Evolutionary conservation across 371 early-diverging fungal genomes (phyloP).

Genomic region (Sporodiniella umbellata): DNA sequence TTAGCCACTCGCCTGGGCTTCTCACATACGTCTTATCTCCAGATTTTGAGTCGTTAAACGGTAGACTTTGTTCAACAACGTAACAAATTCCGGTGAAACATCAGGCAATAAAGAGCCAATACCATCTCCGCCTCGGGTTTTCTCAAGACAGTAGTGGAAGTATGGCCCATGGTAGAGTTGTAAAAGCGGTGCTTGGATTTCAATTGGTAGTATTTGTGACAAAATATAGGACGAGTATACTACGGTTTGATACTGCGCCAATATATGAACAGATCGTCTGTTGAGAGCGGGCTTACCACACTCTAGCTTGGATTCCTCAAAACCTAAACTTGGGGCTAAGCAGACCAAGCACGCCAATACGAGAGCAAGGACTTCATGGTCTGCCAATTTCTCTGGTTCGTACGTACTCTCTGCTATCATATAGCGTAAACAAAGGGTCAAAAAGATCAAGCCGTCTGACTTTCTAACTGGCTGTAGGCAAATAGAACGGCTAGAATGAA

Average conservation of each 20-base stretch:
- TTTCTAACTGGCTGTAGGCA: not conserved
- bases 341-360: conserved; percentile 25
- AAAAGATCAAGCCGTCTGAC: not conserved
- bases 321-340: conserved; percentile 17
- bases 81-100: conserved; percentile 6
- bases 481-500: not conserved
- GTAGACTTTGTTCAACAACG: conserved; percentile 15
- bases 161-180: conserved; percentile 21
- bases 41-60: conserved; percentile 14
- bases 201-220: conserved; percentile 23
- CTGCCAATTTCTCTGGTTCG: conserved; percentile 11
- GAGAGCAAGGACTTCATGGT: conserved; percentile 37
- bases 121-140: conserved; percentile 24
- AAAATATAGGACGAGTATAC: conserved; percentile 33
- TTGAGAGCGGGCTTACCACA: conserved; percentile 22
- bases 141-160: conserved; percentile 26
- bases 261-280: conserved; percentile 29
- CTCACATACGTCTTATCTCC: conserved; percentile 11
- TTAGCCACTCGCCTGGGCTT: conserved; percentile 14
- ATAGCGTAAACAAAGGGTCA: conserved; percentile 35
- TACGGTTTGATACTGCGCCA: conserved; percentile 35
- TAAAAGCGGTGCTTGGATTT: conserved; percentile 7
- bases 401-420: conserved; percentile 17
- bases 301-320: not conserved
- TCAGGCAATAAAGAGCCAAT: conserved; percentile 22